These are phyloP conservation scores for Suhomyces xylopsoci DNA, from an alignment of 805 yeast species.

Conservation along the genomic window DNA sequence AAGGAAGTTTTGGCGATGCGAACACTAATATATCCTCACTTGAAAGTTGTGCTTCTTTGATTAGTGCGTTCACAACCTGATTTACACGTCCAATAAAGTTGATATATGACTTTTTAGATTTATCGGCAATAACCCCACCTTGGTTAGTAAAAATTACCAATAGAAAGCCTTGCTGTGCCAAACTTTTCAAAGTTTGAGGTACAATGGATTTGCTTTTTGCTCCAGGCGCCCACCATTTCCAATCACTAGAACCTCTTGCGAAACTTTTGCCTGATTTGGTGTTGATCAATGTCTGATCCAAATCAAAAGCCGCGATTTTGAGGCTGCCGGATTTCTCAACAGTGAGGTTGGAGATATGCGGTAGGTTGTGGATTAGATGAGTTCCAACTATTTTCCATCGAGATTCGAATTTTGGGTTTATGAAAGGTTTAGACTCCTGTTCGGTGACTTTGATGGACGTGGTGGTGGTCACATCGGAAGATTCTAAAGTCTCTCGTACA, in stretches of 20 bases:
- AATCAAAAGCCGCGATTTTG: slow-evolving; percentile 71
- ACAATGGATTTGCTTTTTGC: slow-evolving; percentile 16
- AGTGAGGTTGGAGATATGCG: neutral
- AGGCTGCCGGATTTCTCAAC: slow-evolving; percentile 6
- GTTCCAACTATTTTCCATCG: slow-evolving; percentile 6
- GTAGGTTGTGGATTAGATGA: slow-evolving; percentile 7
- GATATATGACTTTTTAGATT: slow-evolving; percentile 30
- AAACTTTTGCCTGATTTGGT: slow-evolving; percentile 64
- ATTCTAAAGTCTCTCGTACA: neutral
- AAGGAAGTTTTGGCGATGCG: slow-evolving; percentile 61
- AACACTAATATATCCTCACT: slow-evolving; percentile 41
- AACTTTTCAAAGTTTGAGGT: slow-evolving; percentile 17
- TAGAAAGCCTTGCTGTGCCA: slow-evolving; percentile 25
- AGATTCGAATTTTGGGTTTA: neutral
- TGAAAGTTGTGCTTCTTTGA: slow-evolving; percentile 15
- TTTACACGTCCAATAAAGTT: slow-evolving; percentile 44
- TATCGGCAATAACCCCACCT: slow-evolving; percentile 56
- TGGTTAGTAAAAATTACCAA: slow-evolving; percentile 85
- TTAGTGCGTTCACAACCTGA: slow-evolving; percentile 25
- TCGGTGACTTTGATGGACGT: neutral
- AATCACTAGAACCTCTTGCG: slow-evolving; percentile 61
- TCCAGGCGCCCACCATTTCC: slow-evolving; percentile 53
- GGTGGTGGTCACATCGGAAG: neutral
- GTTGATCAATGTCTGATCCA: slow-evolving; percentile 73
- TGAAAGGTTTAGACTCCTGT: neutral